Conservation (phyloP, 2,329 filamentous ascomycete species). For the Bipolaris cookei region DNA sequence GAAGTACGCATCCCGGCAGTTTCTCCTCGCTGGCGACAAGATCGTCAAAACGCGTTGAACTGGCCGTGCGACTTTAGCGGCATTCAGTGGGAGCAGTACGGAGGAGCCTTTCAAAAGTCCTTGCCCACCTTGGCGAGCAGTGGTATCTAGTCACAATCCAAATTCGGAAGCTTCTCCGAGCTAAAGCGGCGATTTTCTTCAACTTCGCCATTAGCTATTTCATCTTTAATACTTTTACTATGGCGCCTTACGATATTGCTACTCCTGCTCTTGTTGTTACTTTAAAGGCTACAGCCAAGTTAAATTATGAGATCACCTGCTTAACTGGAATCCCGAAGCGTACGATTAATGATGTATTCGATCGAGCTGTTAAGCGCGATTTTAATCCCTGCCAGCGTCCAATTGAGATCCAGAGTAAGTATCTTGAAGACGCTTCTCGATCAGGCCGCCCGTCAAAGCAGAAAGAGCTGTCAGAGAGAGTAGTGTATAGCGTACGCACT, state of each 20-base stretch:
- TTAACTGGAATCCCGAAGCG: constrained; percentile 4
- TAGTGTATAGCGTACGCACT: too few relatives aligned
- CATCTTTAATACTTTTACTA: too few relatives aligned
- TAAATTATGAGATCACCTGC: constrained; percentile 2
- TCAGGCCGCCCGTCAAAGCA: constrained; percentile 4
- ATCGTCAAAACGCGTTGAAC: neutral
- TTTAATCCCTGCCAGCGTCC: constrained; percentile 5
- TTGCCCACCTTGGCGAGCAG: too few relatives aligned
- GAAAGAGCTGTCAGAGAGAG: neutral
- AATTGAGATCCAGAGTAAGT: neutral
- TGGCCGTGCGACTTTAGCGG: neutral
- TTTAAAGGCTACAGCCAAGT: constrained; percentile 3
- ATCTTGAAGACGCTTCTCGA: constrained; percentile 9
- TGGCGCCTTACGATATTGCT: constrained; percentile 4
- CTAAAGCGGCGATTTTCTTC: too few relatives aligned
- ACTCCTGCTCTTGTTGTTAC: constrained; percentile 9
- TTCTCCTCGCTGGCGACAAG: too few relatives aligned
- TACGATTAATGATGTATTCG: constrained; percentile 12
- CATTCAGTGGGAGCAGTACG: too few relatives aligned
- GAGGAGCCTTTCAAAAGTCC: too few relatives aligned
- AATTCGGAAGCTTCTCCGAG: too few relatives aligned
- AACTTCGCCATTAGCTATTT: too few relatives aligned
- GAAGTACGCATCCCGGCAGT: too few relatives aligned
- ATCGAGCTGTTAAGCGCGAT: constrained; percentile 6
- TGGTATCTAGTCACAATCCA: too few relatives aligned